phyloP scores from a whole-genome alignment of 306 rosid genomes.

The Quercus wislizeni region DNA sequence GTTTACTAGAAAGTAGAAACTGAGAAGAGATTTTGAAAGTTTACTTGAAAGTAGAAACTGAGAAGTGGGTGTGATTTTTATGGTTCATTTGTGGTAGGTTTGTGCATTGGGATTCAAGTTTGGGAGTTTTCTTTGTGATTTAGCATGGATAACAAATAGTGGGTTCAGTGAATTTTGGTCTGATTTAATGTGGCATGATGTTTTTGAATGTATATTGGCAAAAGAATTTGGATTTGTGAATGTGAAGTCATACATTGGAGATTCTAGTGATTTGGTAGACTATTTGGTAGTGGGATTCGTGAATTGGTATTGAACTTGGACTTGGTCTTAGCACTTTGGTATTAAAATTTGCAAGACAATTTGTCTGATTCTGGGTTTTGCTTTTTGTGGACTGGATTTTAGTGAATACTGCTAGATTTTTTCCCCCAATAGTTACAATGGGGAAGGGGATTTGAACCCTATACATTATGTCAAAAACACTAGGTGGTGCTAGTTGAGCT shows the following conservation, averaged over 20 bases:
- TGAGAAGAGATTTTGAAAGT: not conserved
- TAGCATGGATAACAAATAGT: not conserved
- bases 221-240: slow-evolving; percentile 12
- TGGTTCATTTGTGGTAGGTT: not conserved
- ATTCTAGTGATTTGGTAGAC: slow-evolving; percentile 22
- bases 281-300: slow-evolving; percentile 3
- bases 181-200: not conserved
- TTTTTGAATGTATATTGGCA: slow-evolving; percentile 3
- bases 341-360: slow-evolving; percentile 16
- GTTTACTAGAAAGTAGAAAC: not conserved
- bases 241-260: slow-evolving; percentile 17
- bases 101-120: slow-evolving; percentile 22
- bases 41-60: not conserved
- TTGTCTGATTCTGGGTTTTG: not conserved
- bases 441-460: too few species aligned
- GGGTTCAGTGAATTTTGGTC: slow-evolving; percentile 16
- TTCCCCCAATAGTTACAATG: too few species aligned
- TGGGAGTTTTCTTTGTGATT: slow-evolving; percentile 13
- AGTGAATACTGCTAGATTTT: not conserved
- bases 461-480: too few species aligned
- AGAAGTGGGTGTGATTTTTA: not conserved
- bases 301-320: not conserved
- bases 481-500: too few species aligned
- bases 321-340: slow-evolving; percentile 4
- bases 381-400: not conserved